phyloP scores from a whole-genome alignment of 495 filamentous ascomycete species.

The Penicillium lagena region DNA sequence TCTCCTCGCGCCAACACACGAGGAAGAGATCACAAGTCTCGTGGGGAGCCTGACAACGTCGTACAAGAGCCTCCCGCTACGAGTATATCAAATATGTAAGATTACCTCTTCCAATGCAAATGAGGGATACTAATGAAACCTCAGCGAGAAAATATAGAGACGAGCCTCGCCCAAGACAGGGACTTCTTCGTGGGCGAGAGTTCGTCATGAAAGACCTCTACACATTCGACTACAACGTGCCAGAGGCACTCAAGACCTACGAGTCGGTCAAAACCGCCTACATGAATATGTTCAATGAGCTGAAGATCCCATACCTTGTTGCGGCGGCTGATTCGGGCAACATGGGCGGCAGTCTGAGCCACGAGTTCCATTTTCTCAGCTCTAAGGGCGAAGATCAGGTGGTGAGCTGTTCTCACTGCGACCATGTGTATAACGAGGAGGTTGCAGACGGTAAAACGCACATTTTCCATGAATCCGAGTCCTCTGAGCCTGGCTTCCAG shows the following conservation, averaged over 20 bases:
- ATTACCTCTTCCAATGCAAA: background rate
- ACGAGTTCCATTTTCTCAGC: conserved; percentile 89
- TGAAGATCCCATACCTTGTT: conserved; percentile 77
- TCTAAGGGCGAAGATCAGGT: conserved; percentile 79
- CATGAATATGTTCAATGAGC: conserved; percentile 65
- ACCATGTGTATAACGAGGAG: conserved; percentile 81
- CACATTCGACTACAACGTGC: conserved; percentile 72
- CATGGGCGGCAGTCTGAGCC: conserved; percentile 88
- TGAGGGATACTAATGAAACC: too few relatives aligned
- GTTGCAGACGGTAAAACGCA: conserved; percentile 47
- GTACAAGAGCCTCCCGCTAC: conserved; percentile 78
- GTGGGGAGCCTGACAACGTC: conserved; percentile 70
- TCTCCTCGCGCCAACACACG: conserved; percentile 87
- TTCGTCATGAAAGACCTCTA: conserved; percentile 99
- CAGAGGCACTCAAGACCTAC: conserved; percentile 72
- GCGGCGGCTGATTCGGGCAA: conserved; percentile 91
- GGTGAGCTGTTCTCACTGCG: conserved; percentile 66
- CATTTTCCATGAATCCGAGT: conserved; percentile 3
- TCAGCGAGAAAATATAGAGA: conserved; percentile 88
- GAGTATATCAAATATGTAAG: conserved; percentile 86
- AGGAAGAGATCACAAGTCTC: conserved; percentile 88
- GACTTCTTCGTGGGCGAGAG: conserved; percentile 82
- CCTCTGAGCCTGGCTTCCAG: conserved; percentile 20
- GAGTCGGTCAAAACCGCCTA: conserved; percentile 64
- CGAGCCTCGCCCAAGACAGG: conserved; percentile 81